phyloP scores from a whole-genome alignment of 352 stramenopile species.

The Globisporangium heterothallicum region DNA sequence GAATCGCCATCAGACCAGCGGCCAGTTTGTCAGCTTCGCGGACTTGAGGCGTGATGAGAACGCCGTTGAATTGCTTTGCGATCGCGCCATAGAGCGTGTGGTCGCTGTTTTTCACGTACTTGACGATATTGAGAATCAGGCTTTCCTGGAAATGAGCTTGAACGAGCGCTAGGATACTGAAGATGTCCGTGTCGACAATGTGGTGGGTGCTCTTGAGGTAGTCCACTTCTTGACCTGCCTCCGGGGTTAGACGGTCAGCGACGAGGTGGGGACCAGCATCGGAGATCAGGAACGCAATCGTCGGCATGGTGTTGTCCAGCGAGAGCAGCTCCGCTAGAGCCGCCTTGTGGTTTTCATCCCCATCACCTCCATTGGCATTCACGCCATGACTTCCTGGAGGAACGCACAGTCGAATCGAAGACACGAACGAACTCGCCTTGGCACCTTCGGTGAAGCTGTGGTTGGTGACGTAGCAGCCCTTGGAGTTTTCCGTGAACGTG shows the following conservation, averaged over 20 bases:
- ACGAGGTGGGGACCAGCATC: conserved; percentile 50
- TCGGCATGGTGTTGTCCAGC: conserved; percentile 44
- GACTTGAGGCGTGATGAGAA: conserved; percentile 46
- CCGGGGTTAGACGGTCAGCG: conserved; percentile 22
- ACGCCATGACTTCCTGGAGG: conserved; percentile 15
- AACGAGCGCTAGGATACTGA: conserved; percentile 39
- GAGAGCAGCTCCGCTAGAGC: conserved; percentile 44
- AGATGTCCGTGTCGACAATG: conserved; percentile 48
- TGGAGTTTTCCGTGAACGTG: conserved; percentile 54
- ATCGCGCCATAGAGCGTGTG: conserved; percentile 50
- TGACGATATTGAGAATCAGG: conserved; percentile 59
- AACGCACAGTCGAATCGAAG: conserved; percentile 8
- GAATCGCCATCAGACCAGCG: conserved; percentile 40
- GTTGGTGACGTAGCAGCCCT: conserved; percentile 55
- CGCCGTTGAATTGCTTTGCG: conserved; percentile 51
- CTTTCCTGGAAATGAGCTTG: conserved; percentile 44
- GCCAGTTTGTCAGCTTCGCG: conserved; percentile 30
- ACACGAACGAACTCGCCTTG: conserved; percentile 23
- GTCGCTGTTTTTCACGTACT: conserved; percentile 49
- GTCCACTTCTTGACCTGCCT: conserved; percentile 35
- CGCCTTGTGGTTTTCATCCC: conserved; percentile 66
- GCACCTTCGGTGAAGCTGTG: conserved; percentile 55
- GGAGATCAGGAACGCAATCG: conserved; percentile 65
- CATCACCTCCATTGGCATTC: conserved; percentile 46
- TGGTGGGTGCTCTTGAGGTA: conserved; percentile 40